Base-by-base conservation (phyloP, 179 eudicot genomes). In the Sideroxylon spinosum region DNA sequence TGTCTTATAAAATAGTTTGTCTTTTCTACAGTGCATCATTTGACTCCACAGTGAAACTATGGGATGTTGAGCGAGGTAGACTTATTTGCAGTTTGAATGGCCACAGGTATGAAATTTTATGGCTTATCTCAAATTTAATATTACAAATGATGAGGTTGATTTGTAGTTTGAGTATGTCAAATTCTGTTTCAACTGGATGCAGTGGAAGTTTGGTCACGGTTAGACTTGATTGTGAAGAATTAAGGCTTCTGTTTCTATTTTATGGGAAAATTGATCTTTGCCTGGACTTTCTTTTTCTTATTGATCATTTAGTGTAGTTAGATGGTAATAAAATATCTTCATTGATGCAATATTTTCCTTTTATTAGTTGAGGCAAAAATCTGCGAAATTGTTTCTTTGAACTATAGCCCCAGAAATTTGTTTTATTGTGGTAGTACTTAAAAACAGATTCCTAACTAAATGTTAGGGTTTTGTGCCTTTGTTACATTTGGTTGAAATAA, bases 41-140 rank as follows among this genome's bases (percentile, higher is more conserved):
- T 68, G 93, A 90, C 85, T 90, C 93, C 29, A 90, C 92, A 7
- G 90, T 90, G 70, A 90, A 88, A 82, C 73, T 89, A 78, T 90
- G 93, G 93, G 92, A 89, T 82, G 93, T 85, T 68, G 93, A 87
- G 78, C 80, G 65, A 62, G 93, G 93, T 62, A 86, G 78, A 80
- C 73, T 83, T 67, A 62, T 84, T 80, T 86, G 79, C 82, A 90
- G 87, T 85, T 87, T 90, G 75, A 83, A 86, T 85, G 90, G 89
- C 78, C 93, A 89, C 86, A 89, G 88, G 93, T 90, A 81, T 52
- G 20, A n/a, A 20, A 20, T 26, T 25, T 16, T 50, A 6, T 29
- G n/a, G 48, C 25, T 7, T 44, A 32, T 29, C 57, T 74, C 32
- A 44, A 57, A 46, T 9, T 61, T 49, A 0, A 46, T 65, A 9